Evolutionary conservation across 768 basidiomycete species (phyloP).

Genomic region (Strobilomyces echinocephalus): DNA sequence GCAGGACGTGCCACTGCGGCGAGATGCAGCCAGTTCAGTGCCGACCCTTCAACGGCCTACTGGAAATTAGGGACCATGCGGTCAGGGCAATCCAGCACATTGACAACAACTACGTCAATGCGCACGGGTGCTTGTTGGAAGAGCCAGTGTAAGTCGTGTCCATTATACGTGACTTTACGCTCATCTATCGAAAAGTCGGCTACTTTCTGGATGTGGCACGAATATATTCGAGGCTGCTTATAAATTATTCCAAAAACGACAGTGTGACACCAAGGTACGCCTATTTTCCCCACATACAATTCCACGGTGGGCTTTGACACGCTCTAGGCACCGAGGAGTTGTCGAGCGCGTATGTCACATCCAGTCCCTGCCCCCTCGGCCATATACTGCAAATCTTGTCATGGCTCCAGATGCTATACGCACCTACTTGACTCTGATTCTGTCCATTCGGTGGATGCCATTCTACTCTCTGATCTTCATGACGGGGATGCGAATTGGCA

Average conservation of each 20-base stretch:
- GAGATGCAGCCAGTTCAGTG: slow-evolving; percentile 60
- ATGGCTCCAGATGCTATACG: slow-evolving; percentile 32
- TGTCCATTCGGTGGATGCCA: slow-evolving; percentile 35
- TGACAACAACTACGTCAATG: slow-evolving; percentile 7
- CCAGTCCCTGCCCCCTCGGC: slow-evolving; percentile 12
- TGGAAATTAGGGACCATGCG: slow-evolving; percentile 40
- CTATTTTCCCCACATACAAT: neutral
- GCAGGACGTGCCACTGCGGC: slow-evolving; percentile 63
- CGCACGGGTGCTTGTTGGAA: slow-evolving; percentile 12
- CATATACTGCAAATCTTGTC: slow-evolving; percentile 37
- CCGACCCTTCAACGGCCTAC: slow-evolving; percentile 44
- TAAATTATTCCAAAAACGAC: slow-evolving; percentile 20
- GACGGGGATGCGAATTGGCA: slow-evolving; percentile 33
- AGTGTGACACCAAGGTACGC: slow-evolving; percentile 13
- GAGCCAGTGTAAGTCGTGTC: slow-evolving; percentile 20
- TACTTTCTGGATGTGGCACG: slow-evolving; percentile 18
- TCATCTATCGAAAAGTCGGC: slow-evolving; percentile 17
- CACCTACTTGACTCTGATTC: slow-evolving; percentile 34
- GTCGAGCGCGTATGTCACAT: slow-evolving; percentile 20
- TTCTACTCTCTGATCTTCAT: slow-evolving; percentile 20
- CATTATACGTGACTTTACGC: neutral
- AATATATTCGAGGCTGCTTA: slow-evolving; percentile 34
- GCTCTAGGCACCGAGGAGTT: slow-evolving; percentile 16
- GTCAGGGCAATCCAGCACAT: slow-evolving; percentile 24
- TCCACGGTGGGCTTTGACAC: neutral